Evolutionary conservation across 306 rosid species (phyloP).

Genomic region (Glycine latifolia): DNA sequence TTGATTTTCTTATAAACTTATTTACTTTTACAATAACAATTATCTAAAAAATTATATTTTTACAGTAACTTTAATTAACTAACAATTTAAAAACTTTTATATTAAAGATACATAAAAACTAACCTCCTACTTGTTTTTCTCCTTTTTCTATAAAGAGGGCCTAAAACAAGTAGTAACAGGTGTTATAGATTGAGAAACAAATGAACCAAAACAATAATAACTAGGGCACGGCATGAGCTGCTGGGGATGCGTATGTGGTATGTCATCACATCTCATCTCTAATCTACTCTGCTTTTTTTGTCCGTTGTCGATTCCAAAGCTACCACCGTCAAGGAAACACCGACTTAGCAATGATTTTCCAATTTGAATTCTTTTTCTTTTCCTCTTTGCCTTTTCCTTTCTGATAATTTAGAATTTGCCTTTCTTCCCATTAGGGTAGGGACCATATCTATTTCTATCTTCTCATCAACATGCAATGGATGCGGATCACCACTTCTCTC

Average conservation of each 20-base stretch:
- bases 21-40: no score
- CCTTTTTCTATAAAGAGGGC: no score
- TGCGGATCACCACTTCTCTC: slow-evolving; percentile 17
- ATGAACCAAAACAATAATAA: slow-evolving; percentile 7
- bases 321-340: slow-evolving; percentile 78
- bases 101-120: no score
- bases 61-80: no score
- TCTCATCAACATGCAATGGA: slow-evolving; percentile 17
- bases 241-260: neutral
- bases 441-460: slow-evolving; percentile 44
- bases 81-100: no score
- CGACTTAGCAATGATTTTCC: neutral
- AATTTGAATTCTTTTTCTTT: neutral
- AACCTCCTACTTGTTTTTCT: no score
- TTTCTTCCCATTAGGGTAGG: neutral
- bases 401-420: slow-evolving; percentile 18
- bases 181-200: slow-evolving; percentile 25
- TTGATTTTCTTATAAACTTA: no score
- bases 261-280: slow-evolving; percentile 5
- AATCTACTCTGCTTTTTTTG: neutral
- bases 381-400: neutral
- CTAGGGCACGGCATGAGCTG: slow-evolving; percentile 37
- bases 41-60: no score
- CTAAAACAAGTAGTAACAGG: no score
- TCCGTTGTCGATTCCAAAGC: slow-evolving; percentile 47